These are phyloP conservation scores for Cryptococcus sp. DNA, from an alignment of 1,284 basidiomycete genomes.

Conservation along the genomic window DNA sequence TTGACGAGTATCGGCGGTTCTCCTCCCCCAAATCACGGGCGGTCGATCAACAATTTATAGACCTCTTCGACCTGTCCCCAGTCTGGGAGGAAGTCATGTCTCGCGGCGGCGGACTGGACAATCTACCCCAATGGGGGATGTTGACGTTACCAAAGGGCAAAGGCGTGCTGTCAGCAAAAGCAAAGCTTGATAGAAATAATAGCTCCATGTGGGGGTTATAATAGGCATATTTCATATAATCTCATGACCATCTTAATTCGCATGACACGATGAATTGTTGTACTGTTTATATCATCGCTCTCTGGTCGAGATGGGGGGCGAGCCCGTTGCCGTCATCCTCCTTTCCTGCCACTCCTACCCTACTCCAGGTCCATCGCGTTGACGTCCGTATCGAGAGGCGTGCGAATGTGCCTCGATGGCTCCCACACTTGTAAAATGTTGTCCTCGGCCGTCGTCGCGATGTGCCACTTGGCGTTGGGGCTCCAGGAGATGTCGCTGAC, in stretches of 20 bases:
- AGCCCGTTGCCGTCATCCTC: too few species aligned
- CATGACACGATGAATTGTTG: too few species aligned
- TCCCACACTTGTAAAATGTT: constrained; percentile 57
- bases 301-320: too few species aligned
- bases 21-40: constrained; percentile 57
- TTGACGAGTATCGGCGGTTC: constrained; percentile 60
- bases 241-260: neutral
- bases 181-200: neutral
- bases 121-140: constrained; percentile 47
- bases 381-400: constrained; percentile 50
- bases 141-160: constrained; percentile 32
- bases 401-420: constrained; percentile 55
- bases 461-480: constrained; percentile 52
- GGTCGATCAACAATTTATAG: constrained; percentile 62
- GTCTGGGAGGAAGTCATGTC: constrained; percentile 46
- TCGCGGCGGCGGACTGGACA: constrained; percentile 35
- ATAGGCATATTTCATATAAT: constrained; percentile 1
- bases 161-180: constrained; percentile 1
- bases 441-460: constrained; percentile 57
- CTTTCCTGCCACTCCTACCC: constrained; percentile 1
- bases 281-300: too few species aligned
- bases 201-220: constrained; percentile 13
- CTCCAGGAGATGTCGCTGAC: constrained; percentile 55
- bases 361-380: constrained; percentile 51
- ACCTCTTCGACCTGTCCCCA: constrained; percentile 52